Evolutionary conservation across 345 rosid species (phyloP).

Genomic region (thale cress (Arabidopsis thaliana)): TAIR10.1 NC_003076.8:2285501-2286000

Average conservation of each 20-base stretch:
- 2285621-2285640: slow-evolving; percentile 64
- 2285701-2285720: slow-evolving; percentile 64
- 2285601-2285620: slow-evolving; percentile 68
- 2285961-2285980: slow-evolving; percentile 70
- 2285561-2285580: slow-evolving; percentile 51
- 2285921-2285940: slow-evolving; percentile 67
- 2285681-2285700: slow-evolving; percentile 71
- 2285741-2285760: slow-evolving; percentile 67
- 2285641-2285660: slow-evolving; percentile 63
- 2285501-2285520: slow-evolving; percentile 65
- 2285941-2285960: slow-evolving; percentile 68
- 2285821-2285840: slow-evolving; percentile 70
- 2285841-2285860: slow-evolving; percentile 59
- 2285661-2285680: slow-evolving; percentile 74
- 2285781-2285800: slow-evolving; percentile 53
- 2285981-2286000: slow-evolving; percentile 66
- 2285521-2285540: slow-evolving; percentile 66
- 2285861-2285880: slow-evolving; percentile 58
- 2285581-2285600: slow-evolving; percentile 73
- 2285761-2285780: slow-evolving; percentile 67
- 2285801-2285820: slow-evolving; percentile 87
- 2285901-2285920: slow-evolving; percentile 80
- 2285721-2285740: slow-evolving; percentile 63
- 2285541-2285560: slow-evolving; percentile 56
- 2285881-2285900: slow-evolving; percentile 61